Percentiles rank a stretch among this genome's conserved stretches.
Evolutionary conservation across 352 stramenopile genomes (phyloP).

Genomic region (Pythium pectinolyticum): DNA sequence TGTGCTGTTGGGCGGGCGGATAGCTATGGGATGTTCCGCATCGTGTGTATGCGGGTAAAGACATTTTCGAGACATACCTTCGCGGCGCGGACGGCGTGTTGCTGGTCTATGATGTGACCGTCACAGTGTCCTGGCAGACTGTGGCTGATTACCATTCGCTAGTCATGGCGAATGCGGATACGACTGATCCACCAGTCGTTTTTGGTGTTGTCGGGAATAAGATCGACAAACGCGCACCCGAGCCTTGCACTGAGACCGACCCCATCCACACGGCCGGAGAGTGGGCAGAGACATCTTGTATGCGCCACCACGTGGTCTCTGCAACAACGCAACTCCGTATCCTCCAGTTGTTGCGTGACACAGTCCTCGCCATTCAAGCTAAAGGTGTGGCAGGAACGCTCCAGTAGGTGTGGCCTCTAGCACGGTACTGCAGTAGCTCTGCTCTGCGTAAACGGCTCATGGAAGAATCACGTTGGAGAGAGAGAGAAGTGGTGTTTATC

Average conservation of each 20-base stretch:
- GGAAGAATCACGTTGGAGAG: no score
- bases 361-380: background rate
- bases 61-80: slow-evolving; percentile 52
- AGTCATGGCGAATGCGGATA: background rate
- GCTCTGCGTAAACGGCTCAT: no score
- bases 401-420: no score
- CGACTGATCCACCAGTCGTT: background rate
- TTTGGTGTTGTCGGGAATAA: slow-evolving; percentile 25
- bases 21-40: slow-evolving; percentile 69
- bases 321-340: slow-evolving; percentile 7
- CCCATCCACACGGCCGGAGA: background rate
- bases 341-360: slow-evolving; percentile 11
- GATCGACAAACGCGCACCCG: slow-evolving; percentile 6
- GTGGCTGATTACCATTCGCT: slow-evolving; percentile 31
- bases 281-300: background rate
- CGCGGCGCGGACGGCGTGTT: slow-evolving; percentile 31
- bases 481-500: no score
- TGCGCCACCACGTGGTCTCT: slow-evolving; percentile 12
- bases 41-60: slow-evolving; percentile 43
- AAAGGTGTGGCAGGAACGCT: no score
- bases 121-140: slow-evolving; percentile 28
- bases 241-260: background rate
- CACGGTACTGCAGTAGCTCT: background rate
- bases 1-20: no score
- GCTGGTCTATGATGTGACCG: slow-evolving; percentile 46